Base-by-base conservation (phyloP, 2,329 filamentous ascomycete species). In the Arthrinium puccinioides region DNA sequence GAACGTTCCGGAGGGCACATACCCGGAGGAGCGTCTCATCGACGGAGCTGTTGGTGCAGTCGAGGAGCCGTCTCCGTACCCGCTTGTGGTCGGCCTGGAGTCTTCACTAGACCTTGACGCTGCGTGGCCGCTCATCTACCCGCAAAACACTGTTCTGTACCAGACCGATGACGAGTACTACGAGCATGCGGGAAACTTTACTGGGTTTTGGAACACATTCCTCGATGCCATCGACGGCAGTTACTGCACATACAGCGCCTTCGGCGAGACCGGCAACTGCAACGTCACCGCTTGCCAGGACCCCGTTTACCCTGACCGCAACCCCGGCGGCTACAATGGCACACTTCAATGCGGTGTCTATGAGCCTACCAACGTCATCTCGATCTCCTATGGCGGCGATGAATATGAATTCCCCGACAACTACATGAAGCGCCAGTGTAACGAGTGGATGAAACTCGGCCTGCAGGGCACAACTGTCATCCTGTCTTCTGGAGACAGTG, bases 321-420 rank as follows among this genome's bases (percentile, higher is more conserved):
- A 52, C 9, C 16, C 51, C 0, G 66, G 60, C 21, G 71, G 70
- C 18, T 76, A 66, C 34, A 45, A 67, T 41, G 69, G 69, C 15
- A 41, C 52, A 28, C 52, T 60, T 15, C 50, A 54, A 44, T 62
- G 55, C 44, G 57, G 56, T 28, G 48, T 49, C 10, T 57, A 54
- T 57, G 61, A 67, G 46, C 69, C 72, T 3, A 72, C 74, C 9
- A 74, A 76, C 43, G 73, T 77, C 6, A 66, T 74, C 39, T 67
- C 63, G 18, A 69, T 77, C 42, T 70, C 66, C 3, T 74, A 76
- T 47, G 70, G 70, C 18, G 66, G 66, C 36, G 60, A 66, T 29
- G 73, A 78, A 52, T 54, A 54, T 11, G 66, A 66, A 18, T 57
- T 75, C 21, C 71, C 74, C 0, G 52, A 62, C 8, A 56, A 52